A percentile compares a stretch with the other conserved stretches of the same genome.
Evolutionary conservation across 202 grass and related monocot species (phyloP).

Genomic region (Panicum virgatum): DNA sequence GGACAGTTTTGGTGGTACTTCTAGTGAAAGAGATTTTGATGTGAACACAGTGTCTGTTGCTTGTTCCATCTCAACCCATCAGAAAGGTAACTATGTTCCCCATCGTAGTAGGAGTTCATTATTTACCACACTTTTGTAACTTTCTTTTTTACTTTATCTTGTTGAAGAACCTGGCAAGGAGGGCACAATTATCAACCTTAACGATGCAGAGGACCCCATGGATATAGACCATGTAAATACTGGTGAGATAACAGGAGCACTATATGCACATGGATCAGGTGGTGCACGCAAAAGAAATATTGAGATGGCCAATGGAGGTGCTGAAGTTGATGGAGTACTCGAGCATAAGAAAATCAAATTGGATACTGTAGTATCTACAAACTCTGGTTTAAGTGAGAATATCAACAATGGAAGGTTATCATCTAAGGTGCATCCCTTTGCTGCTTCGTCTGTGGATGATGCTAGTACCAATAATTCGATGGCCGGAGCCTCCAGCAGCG

Average conservation of each 20-base stretch:
- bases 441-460: constrained; percentile 31
- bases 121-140: constrained; percentile 1
- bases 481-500: constrained; percentile 29
- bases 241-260: not conserved
- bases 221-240: constrained; percentile 42
- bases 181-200: constrained; percentile 27
- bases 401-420: constrained; percentile 37
- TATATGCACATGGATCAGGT: constrained; percentile 30
- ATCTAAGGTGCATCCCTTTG: constrained; percentile 42
- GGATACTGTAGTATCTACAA: constrained; percentile 32
- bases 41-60: constrained; percentile 28
- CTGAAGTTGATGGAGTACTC: constrained; percentile 28
- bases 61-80: constrained; percentile 32
- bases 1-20: not conserved
- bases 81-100: constrained; percentile 39
- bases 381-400: constrained; percentile 31
- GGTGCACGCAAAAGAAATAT: constrained; percentile 43
- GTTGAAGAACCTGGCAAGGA: constrained; percentile 31
- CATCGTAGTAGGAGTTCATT: not conserved
- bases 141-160: constrained; percentile 21
- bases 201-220: constrained; percentile 30
- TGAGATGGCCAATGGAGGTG: constrained; percentile 33
- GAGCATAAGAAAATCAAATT: constrained; percentile 57
- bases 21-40: constrained; percentile 36
- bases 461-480: constrained; percentile 23